Percentiles rank a stretch among this genome's conserved stretches.
phyloP scores from a whole-genome alignment of 805 yeast species.

The Spathaspora sp. region DNA sequence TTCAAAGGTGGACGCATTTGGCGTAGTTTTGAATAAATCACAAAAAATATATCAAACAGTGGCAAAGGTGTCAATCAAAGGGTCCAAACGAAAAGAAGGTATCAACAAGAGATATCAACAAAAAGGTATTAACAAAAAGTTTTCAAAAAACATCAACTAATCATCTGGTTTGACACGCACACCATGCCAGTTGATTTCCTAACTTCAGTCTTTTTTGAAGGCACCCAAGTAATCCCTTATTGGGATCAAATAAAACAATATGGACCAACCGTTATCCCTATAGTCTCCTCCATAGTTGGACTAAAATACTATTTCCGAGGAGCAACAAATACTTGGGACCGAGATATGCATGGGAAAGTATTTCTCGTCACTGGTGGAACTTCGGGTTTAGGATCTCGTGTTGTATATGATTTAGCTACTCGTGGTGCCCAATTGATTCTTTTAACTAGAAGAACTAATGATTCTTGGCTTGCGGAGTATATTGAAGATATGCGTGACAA shows the following conservation, averaged over 20 bases:
- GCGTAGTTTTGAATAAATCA: not conserved
- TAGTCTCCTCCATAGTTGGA: constrained; percentile 40
- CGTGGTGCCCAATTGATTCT: constrained; percentile 86
- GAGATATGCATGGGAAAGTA: constrained; percentile 89
- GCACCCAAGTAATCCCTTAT: constrained; percentile 73
- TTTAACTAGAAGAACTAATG: constrained; percentile 62
- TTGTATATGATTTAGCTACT: constrained; percentile 68
- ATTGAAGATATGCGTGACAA: constrained; percentile 70
- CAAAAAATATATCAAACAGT: constrained; percentile 1
- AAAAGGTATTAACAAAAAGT: not conserved
- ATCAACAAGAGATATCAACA: not conserved
- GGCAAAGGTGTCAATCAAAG: not conserved
- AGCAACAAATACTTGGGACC: constrained; percentile 80
- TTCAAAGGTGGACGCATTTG: not conserved
- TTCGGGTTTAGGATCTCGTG: constrained; percentile 79
- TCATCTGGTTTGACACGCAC: not conserved
- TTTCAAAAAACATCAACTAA: not conserved
- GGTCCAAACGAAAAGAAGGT: not conserved
- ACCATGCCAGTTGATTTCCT: constrained; percentile 83
- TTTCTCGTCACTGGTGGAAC: constrained; percentile 90
- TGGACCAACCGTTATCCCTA: constrained; percentile 62
- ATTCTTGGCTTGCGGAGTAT: constrained; percentile 72
- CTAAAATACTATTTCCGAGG: constrained; percentile 79
- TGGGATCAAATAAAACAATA: constrained; percentile 56
- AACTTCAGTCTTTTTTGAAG: constrained; percentile 65